Percentiles rank a stretch among this genome's conserved stretches.
These are phyloP conservation scores for Skeletonema marinoi DNA, from an alignment of 108 stramenopile species.

Conservation along the genomic window DNA sequence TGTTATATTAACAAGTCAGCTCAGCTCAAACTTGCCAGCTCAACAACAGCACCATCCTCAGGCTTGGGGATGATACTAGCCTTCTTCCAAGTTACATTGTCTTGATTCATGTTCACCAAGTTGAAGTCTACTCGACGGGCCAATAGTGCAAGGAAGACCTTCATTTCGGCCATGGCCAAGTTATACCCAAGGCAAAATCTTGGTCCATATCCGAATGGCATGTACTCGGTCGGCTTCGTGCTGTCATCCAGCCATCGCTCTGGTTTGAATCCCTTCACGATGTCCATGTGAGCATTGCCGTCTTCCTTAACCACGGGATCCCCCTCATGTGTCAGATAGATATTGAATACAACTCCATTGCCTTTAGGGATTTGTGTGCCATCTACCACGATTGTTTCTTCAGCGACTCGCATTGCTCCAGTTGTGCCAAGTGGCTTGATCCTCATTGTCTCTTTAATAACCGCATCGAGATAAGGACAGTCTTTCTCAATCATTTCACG, in stretches of 20 bases:
- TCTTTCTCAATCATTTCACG: conserved; percentile 49
- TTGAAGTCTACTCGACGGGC: conserved; percentile 53
- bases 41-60: conserved; percentile 29
- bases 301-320: conserved; percentile 33
- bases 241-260: conserved; percentile 44
- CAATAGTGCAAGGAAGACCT: conserved; percentile 61
- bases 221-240: conserved; percentile 45
- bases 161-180: conserved; percentile 65
- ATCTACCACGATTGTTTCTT: conserved; percentile 50
- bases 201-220: conserved; percentile 58
- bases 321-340: conserved; percentile 36
- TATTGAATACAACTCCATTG: conserved; percentile 44
- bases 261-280: conserved; percentile 48
- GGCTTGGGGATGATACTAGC: conserved; percentile 41
- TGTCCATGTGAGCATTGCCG: conserved; percentile 49
- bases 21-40: conserved; percentile 15
- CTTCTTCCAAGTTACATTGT: conserved; percentile 31
- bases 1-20: neutral
- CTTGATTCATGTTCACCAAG: conserved; percentile 32
- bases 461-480: conserved; percentile 50
- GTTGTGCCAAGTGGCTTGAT: conserved; percentile 43
- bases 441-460: conserved; percentile 56
- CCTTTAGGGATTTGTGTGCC: conserved; percentile 58
- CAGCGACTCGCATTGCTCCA: conserved; percentile 29
- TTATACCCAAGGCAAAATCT: conserved; percentile 55